These are phyloP conservation scores for Poa pratensis DNA, from an alignment of 176 grass and related monocot species.

Conservation along the genomic window DNA sequence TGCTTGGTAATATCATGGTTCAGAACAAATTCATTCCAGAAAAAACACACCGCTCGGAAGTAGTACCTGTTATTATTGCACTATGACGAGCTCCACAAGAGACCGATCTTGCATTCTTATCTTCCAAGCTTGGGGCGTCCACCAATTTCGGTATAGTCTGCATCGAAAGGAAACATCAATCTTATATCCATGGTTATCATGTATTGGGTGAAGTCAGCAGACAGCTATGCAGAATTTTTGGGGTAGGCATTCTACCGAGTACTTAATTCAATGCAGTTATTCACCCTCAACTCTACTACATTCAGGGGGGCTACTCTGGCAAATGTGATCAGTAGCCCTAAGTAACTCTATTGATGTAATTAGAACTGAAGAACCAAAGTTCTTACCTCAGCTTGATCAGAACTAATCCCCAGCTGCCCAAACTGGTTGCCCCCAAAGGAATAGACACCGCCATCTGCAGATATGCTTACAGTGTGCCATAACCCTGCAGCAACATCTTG, in stretches of 20 bases:
- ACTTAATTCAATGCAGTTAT: background rate
- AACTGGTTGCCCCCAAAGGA: conserved; percentile 98
- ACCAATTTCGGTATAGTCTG: conserved; percentile 92
- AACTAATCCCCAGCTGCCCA: conserved; percentile 93
- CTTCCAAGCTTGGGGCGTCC: conserved; percentile 84
- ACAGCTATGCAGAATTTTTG: background rate
- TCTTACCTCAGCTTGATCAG: conserved; percentile 95
- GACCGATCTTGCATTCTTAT: conserved; percentile 80
- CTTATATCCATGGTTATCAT: background rate
- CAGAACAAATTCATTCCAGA: background rate
- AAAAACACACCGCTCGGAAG: background rate
- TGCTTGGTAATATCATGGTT: background rate
- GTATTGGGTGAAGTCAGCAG: background rate
- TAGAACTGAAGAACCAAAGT: background rate
- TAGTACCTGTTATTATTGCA: conserved; percentile 90
- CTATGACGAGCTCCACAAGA: conserved; percentile 97
- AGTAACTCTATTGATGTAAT: conserved; percentile 25
- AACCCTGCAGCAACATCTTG: conserved; percentile 81
- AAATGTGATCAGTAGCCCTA: background rate
- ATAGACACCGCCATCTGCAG: conserved; percentile 88
- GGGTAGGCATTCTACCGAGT: background rate
- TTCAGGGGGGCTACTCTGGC: background rate
- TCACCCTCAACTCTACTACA: background rate
- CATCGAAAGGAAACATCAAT: conserved; percentile 34
- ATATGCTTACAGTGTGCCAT: conserved; percentile 96